Evolutionary conservation across 192 early-diverging fungal genomes (phyloP).

Genomic region (Nowakowskiella sp.): DNA sequence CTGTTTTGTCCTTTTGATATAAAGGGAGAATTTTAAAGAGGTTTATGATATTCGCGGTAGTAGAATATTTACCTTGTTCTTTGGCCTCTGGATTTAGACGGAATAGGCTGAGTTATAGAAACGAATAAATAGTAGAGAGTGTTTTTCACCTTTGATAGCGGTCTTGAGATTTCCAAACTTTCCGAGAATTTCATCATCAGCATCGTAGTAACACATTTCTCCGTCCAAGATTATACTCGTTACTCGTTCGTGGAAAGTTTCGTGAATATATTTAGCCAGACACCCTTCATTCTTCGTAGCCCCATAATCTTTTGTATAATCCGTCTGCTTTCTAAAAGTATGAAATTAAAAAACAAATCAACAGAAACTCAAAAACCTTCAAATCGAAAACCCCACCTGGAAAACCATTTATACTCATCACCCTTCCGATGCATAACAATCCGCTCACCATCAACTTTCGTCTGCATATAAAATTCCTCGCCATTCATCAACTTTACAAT

Average conservation of each 20-base stretch:
- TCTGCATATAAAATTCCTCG: constrained; percentile 64
- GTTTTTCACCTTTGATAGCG: constrained; percentile 38
- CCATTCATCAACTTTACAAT: constrained; percentile 38
- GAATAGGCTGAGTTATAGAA: too few species aligned
- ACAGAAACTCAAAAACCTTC: constrained; percentile 5
- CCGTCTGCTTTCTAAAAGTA: constrained; percentile 49
- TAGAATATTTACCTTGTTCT: too few species aligned
- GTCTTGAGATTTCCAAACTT: constrained; percentile 71
- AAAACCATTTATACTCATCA: constrained; percentile 49
- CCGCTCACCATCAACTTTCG: constrained; percentile 78
- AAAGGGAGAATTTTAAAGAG: constrained; percentile 24
- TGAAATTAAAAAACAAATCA: background rate
- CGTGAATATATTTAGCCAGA: constrained; percentile 47
- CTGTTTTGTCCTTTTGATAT: constrained; percentile 6
- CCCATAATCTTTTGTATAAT: constrained; percentile 68
- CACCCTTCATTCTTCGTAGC: constrained; percentile 40
- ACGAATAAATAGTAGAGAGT: background rate
- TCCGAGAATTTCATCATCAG: constrained; percentile 47
- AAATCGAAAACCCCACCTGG: constrained; percentile 14
- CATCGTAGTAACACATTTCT: constrained; percentile 69
- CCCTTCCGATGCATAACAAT: constrained; percentile 60
- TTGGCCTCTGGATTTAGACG: too few species aligned
- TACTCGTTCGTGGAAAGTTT: constrained; percentile 37
- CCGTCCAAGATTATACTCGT: constrained; percentile 70
- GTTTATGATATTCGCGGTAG: too few species aligned